These are phyloP conservation scores for Septoria linicola DNA, from an alignment of 2,329 filamentous ascomycete species.

Conservation along the genomic window DNA sequence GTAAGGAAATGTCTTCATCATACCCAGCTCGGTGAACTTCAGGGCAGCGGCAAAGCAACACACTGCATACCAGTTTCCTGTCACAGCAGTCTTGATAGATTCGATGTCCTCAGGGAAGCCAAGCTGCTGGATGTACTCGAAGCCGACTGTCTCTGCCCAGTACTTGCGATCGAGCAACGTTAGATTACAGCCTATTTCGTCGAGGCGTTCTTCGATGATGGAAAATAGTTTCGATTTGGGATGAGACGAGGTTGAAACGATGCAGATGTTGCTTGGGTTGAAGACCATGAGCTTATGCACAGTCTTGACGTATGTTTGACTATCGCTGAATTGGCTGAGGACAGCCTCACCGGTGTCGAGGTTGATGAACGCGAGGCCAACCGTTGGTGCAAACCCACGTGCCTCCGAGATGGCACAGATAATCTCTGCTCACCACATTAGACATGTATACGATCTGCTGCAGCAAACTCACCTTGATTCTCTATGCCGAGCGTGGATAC, in stretches of 20 bases:
- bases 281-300: constrained; percentile 83
- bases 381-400: constrained; percentile 77
- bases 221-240: constrained; percentile 70
- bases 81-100: constrained; percentile 72
- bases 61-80: constrained; percentile 82
- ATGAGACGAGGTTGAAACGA: constrained; percentile 70
- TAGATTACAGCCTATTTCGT: constrained; percentile 57
- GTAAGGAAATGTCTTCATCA: constrained; percentile 67
- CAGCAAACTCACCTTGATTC: constrained; percentile 49
- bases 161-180: constrained; percentile 70
- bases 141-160: constrained; percentile 76
- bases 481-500: constrained; percentile 58
- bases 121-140: constrained; percentile 76
- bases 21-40: constrained; percentile 73
- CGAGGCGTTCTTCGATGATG: constrained; percentile 70
- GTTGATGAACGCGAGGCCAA: constrained; percentile 80
- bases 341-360: constrained; percentile 79
- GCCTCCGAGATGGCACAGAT: constrained; percentile 88
- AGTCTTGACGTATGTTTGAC: constrained; percentile 84
- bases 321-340: constrained; percentile 89
- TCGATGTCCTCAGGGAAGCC: constrained; percentile 78
- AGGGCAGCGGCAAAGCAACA: constrained; percentile 86
- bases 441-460: too few species aligned
- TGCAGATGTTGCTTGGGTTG: constrained; percentile 74
- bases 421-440: constrained; percentile 56